Conservation (phyloP, 352 stramenopile genomes). For the Thalassiosira mediterranea region DNA sequence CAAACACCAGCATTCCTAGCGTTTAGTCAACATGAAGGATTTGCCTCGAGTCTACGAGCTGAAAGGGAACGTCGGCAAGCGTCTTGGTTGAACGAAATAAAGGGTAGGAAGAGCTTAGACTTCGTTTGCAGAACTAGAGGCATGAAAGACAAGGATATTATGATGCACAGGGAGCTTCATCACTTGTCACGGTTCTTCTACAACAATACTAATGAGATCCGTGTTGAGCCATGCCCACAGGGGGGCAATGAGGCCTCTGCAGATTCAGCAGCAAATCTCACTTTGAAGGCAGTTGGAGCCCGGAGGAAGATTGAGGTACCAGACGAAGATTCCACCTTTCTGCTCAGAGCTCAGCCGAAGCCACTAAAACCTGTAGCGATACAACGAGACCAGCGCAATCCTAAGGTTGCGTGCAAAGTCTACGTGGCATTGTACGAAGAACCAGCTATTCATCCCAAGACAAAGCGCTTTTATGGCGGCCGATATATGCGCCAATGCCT, state of each 20-base stretch:
- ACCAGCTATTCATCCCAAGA: conserved; percentile 56
- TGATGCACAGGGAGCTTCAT: conserved; percentile 77
- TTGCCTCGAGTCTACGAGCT: conserved; percentile 70
- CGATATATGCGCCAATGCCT: conserved; percentile 70
- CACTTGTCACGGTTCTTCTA: conserved; percentile 75
- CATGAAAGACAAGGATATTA: conserved; percentile 55
- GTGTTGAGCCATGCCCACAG: conserved; percentile 54
- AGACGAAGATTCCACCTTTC: conserved; percentile 84
- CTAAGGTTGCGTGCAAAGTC: conserved; percentile 74
- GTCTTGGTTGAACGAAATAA: conserved; percentile 65
- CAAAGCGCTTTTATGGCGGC: conserved; percentile 62
- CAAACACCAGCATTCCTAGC: conserved; percentile 66
- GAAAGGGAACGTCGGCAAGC: conserved; percentile 68
- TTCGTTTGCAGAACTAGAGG: conserved; percentile 60
- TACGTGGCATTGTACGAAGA: conserved; percentile 83
- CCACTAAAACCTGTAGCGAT: conserved; percentile 71
- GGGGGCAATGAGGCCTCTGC: conserved; percentile 28
- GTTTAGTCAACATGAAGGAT: conserved; percentile 76
- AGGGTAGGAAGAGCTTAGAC: conserved; percentile 52
- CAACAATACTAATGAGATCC: conserved; percentile 73
- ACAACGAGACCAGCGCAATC: conserved; percentile 74
- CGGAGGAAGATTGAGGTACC: conserved; percentile 77
- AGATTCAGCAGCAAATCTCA: conserved; percentile 48
- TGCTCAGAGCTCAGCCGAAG: conserved; percentile 68
- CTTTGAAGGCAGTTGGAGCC: conserved; percentile 46